These are phyloP conservation scores for Epichloe elymi DNA, from an alignment of 2,329 filamentous ascomycete genomes.

Conservation along the genomic window DNA sequence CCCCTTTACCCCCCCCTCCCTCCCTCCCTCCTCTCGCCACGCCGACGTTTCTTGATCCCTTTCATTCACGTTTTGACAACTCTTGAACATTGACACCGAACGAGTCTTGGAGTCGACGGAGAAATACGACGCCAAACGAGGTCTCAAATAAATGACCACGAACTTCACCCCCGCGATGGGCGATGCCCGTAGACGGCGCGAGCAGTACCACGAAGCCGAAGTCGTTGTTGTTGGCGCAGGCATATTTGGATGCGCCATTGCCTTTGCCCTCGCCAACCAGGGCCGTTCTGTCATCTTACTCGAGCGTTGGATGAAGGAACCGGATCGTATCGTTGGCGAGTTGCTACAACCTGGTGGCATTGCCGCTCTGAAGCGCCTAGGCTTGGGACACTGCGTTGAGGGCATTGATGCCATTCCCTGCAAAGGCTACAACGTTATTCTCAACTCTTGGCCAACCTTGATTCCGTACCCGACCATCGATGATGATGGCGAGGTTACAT, in stretches of 20 bases:
- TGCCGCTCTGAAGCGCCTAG: constrained; percentile 64
- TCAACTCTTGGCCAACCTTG: constrained; percentile 56
- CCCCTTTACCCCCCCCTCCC: background rate
- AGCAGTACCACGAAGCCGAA: constrained; percentile 54
- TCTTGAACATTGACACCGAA: background rate
- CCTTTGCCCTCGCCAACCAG: constrained; percentile 74
- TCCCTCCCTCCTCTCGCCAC: too few species aligned
- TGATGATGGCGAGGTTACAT: constrained; percentile 28
- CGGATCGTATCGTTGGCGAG: constrained; percentile 92
- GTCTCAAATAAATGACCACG: background rate
- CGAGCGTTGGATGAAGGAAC: constrained; percentile 80
- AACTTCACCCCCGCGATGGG: constrained; percentile 12
- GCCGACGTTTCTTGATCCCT: background rate
- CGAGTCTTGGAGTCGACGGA: background rate
- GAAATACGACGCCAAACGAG: background rate
- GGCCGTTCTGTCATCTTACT: constrained; percentile 82
- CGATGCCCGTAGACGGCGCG: constrained; percentile 32
- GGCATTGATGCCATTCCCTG: constrained; percentile 76
- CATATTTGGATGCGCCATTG: constrained; percentile 76
- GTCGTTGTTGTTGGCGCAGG: constrained; percentile 88
- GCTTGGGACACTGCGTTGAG: constrained; percentile 70
- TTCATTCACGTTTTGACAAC: background rate
- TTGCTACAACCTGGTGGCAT: constrained; percentile 88
- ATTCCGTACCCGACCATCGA: constrained; percentile 67
- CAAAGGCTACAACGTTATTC: constrained; percentile 79